phyloP scores from a whole-genome alignment of 495 filamentous ascomycete species.

The Oidiodendron maius region DNA sequence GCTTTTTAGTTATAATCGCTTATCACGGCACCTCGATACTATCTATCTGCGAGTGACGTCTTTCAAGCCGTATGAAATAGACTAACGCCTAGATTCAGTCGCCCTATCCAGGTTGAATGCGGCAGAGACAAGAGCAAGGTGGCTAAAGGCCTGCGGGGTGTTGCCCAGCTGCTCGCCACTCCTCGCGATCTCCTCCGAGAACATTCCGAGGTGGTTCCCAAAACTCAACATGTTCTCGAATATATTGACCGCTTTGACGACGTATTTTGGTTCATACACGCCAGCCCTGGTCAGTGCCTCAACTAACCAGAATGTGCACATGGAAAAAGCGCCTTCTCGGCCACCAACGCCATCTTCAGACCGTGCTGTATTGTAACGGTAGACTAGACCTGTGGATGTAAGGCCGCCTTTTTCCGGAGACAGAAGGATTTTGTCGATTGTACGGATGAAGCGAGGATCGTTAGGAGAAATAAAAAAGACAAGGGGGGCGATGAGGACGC shows the following conservation, averaged over 20 bases:
- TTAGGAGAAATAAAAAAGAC: conserved; percentile 73
- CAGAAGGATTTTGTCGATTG: conserved; percentile 59
- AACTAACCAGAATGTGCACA: conserved; percentile 75
- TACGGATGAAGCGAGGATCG: conserved; percentile 64
- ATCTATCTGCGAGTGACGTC: too few species aligned
- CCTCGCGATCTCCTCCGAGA: conserved; percentile 67
- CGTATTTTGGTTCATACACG: conserved; percentile 58
- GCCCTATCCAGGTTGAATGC: conserved; percentile 63
- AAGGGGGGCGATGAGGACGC: conserved; percentile 64
- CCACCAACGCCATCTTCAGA: conserved; percentile 69
- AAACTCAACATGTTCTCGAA: conserved; percentile 73
- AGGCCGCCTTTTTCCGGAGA: conserved; percentile 65
- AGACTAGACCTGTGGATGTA: conserved; percentile 64
- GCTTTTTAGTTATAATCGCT: too few species aligned
- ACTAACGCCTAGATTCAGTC: too few species aligned
- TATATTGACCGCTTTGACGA: conserved; percentile 54
- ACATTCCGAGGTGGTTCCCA: conserved; percentile 68
- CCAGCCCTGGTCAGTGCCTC: conserved; percentile 67
- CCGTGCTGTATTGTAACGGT: conserved; percentile 59
- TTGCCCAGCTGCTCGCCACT: conserved; percentile 69
- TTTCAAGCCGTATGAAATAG: too few species aligned
- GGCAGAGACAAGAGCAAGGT: conserved; percentile 64
- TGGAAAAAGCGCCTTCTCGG: conserved; percentile 68
- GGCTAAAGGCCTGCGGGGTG: conserved; percentile 69
- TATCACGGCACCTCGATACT: too few species aligned